phyloP scores from a whole-genome alignment of 768 basidiomycete species.

The Russula dissimulans region DNA sequence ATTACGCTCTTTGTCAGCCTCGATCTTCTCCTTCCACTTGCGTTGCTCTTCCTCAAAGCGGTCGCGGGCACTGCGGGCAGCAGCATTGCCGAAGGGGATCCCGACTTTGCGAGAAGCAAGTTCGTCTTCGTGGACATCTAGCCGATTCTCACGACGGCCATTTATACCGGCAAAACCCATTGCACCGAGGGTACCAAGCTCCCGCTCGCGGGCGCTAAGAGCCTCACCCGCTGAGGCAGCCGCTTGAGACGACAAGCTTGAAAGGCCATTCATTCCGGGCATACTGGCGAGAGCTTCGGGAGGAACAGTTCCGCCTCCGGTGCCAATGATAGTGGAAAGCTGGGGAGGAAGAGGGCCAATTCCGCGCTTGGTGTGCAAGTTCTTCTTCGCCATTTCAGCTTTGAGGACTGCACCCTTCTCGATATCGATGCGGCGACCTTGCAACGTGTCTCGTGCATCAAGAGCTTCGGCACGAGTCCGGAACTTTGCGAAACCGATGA shows the following conservation, averaged over 20 bases:
- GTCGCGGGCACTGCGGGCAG: conserved; percentile 48
- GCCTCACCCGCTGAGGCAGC: conserved; percentile 21
- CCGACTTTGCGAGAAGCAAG: conserved; percentile 33
- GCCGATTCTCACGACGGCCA: conserved; percentile 22
- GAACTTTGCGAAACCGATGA: conserved; percentile 98
- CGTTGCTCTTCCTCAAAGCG: conserved; percentile 54
- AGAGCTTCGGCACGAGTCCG: conserved; percentile 78
- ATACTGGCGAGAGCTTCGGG: conserved; percentile 21
- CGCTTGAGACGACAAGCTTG: conserved; percentile 9
- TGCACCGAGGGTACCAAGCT: conserved; percentile 38
- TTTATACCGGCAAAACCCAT: conserved; percentile 32
- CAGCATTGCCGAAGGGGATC: conserved; percentile 32
- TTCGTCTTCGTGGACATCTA: conserved; percentile 39
- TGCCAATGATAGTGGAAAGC: conserved; percentile 17
- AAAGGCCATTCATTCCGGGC: conserved; percentile 23
- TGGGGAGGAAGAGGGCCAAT: conserved; percentile 40
- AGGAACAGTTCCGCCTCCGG: conserved; percentile 17
- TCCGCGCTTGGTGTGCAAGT: conserved; percentile 89
- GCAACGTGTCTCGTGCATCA: conserved; percentile 77
- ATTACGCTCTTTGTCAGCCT: conserved; percentile 22
- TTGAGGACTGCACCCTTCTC: conserved; percentile 90
- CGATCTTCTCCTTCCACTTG: conserved; percentile 44
- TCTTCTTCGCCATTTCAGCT: conserved; percentile 99
- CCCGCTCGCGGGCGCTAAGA: conserved; percentile 38
- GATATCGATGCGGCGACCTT: conserved; percentile 84